Evolutionary conservation across 1,284 basidiomycete species (phyloP), one percentile per base, ranked within the genome.

Genomic region (Pseudozyma thailandica): DNA sequence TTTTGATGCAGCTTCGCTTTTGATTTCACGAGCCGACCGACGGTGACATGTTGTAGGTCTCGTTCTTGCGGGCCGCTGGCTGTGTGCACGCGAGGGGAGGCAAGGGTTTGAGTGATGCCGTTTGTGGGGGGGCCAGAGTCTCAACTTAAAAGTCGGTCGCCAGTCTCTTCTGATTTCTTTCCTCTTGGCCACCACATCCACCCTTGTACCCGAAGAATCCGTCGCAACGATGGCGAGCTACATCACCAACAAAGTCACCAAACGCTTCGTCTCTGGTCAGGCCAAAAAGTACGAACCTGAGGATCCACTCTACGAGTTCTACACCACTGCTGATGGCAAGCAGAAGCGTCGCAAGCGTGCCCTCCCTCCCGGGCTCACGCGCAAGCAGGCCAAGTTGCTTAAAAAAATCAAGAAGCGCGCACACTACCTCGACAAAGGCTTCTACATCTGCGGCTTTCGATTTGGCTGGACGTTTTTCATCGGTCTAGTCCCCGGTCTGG

Each of bases 401-500:
- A 55, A 63, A 12, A 82, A 82, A 60, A 74, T 82, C 52, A 64
- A 72, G 80, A 85, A 86, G 50, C 87, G 94, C 8, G 94, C 94
- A 0, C 93, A 94, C 81, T 89, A 90, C 80, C 90, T 98, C 54
- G 94, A 98, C 86, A 94, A 93, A 84, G 91, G 92, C 7, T 92
- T 97, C 85, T 86, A 83, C 45, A 53, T 97, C 10, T 92, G 90
- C 74, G 93, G 94, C 3, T 84, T 96, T 62, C 88, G 89, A 9
- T 93, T 96, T 66, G 94, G 94, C 5, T 95, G 90, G 90, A 86
- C 86, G 10, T 75, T 75, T 50, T 44, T 79, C 48, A 70, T 75
- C 85, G 90, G 90, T 0, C 85, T 92, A n/a, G 84, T 93, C 27
- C 92, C 92, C 7, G 85, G 88, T 28, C 86, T 87, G 0, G 92